Evolutionary conservation across 345 rosid genomes (phyloP).

Genomic region (Euclidium syriacum): DNA sequence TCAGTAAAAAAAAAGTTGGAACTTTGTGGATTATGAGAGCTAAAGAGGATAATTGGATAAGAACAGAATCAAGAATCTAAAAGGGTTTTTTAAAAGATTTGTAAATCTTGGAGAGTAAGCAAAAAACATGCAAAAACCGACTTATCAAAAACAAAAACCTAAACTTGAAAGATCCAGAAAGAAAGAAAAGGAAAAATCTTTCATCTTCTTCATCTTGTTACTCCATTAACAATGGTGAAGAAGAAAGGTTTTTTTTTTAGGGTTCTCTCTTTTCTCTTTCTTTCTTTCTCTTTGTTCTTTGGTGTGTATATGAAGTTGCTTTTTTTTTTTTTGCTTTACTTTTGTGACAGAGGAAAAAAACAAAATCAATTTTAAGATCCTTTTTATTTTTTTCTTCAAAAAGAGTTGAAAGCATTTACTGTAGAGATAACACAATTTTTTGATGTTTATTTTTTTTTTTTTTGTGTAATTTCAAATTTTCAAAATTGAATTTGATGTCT

Average conservation of each 20-base stretch:
- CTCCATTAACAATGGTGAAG: slow-evolving; percentile 29
- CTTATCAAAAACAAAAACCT: slow-evolving; percentile 24
- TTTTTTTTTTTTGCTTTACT: slow-evolving; percentile 29
- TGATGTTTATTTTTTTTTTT: not conserved
- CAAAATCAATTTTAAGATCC: too few species aligned
- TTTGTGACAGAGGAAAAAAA: slow-evolving; percentile 21
- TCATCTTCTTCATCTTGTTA: slow-evolving; percentile 8
- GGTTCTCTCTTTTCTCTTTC: slow-evolving; percentile 7
- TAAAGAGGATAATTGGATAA: not conserved
- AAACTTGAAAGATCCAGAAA: too few species aligned
- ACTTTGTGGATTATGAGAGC: slow-evolving; percentile 8
- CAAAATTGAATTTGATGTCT: slow-evolving; percentile 8
- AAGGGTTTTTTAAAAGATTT: slow-evolving; percentile 19
- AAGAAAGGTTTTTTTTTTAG: not conserved
- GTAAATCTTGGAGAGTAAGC: slow-evolving; percentile 20
- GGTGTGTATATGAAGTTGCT: slow-evolving; percentile 15
- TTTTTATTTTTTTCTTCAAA: slow-evolving; percentile 30
- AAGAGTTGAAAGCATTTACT: slow-evolving; percentile 30
- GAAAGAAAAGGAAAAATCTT: not conserved
- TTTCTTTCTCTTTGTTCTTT: not conserved
- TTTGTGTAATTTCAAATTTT: slow-evolving; percentile 1
- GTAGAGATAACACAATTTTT: not conserved
- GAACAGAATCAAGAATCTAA: slow-evolving; percentile 23
- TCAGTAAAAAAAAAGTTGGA: slow-evolving; percentile 19
- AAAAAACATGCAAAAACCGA: slow-evolving; percentile 32